Conservation (phyloP, 768 basidiomycete genomes). For the Termitomyces sp. region DNA sequence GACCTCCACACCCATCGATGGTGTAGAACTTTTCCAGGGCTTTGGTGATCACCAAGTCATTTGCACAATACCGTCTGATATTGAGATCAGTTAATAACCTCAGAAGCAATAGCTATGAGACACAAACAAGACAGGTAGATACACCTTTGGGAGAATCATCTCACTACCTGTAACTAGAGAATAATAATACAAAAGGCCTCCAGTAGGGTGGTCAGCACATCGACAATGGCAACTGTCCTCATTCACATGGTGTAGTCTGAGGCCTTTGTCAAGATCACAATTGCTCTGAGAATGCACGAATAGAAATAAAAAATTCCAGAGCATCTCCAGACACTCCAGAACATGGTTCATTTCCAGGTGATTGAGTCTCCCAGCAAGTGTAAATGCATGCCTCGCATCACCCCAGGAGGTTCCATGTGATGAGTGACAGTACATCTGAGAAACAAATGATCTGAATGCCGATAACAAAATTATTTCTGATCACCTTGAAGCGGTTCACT, state of each 20-base stretch:
- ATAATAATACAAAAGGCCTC: constrained; percentile 30
- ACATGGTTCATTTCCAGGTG: constrained; percentile 21
- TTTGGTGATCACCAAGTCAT: constrained; percentile 24
- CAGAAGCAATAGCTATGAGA: background rate
- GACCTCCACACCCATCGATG: constrained; percentile 10
- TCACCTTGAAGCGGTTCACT: no score
- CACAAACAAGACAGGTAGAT: constrained; percentile 30
- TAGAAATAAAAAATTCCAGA: constrained; percentile 31
- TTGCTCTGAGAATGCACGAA: constrained; percentile 21
- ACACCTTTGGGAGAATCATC: constrained; percentile 29
- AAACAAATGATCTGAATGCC: no score
- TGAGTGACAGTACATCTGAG: background rate
- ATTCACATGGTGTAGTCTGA: constrained; percentile 2
- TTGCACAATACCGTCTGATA: constrained; percentile 27
- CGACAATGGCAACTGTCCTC: constrained; percentile 12
- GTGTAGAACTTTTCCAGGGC: constrained; percentile 28
- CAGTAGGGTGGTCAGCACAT: constrained; percentile 23
- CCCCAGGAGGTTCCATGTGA: no score
- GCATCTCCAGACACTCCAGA: constrained; percentile 20
- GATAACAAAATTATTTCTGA: no score
- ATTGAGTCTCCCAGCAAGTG: constrained; percentile 25
- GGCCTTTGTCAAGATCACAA: constrained; percentile 21
- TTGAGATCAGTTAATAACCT: background rate
- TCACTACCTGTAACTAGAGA: constrained; percentile 25
- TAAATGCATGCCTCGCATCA: constrained; percentile 22